Conservation (phyloP, 2,329 filamentous ascomycete genomes). For the Botrytis elliptica region DNA sequence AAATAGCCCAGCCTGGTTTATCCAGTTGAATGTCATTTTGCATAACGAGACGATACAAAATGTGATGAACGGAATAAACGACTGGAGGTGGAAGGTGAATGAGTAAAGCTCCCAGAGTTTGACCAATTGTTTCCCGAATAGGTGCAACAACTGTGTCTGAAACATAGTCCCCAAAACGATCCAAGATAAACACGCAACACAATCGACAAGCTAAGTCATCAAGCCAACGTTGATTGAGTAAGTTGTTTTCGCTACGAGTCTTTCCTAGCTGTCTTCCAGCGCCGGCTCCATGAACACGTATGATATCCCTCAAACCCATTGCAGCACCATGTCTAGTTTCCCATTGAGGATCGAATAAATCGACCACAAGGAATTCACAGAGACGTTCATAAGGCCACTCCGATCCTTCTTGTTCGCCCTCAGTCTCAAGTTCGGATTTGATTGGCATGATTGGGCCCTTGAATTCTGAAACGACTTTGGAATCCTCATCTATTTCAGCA, state of each 20-base stretch:
- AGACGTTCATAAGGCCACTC: slow-evolving; percentile 95
- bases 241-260: slow-evolving; percentile 70
- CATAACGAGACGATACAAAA: slow-evolving; percentile 88
- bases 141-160: slow-evolving; percentile 96
- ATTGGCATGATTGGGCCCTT: slow-evolving; percentile 80
- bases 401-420: slow-evolving; percentile 71
- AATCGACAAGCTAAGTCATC: slow-evolving; percentile 94
- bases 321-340: slow-evolving; percentile 94
- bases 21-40: slow-evolving; percentile 76
- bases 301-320: slow-evolving; percentile 88
- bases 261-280: slow-evolving; percentile 77
- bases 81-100: slow-evolving; percentile 77
- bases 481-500: slow-evolving; percentile 78
- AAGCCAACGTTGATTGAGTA: slow-evolving; percentile 79
- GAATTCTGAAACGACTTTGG: slow-evolving; percentile 92
- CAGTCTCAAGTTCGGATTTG: slow-evolving; percentile 80
- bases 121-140: slow-evolving; percentile 91
- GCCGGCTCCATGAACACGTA: slow-evolving; percentile 86
- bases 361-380: slow-evolving; percentile 89
- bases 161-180: slow-evolving; percentile 96
- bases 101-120: slow-evolving; percentile 85
- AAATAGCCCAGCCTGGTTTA: slow-evolving; percentile 84
- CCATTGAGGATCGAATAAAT: slow-evolving; percentile 92
- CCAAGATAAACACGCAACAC: slow-evolving; percentile 94
- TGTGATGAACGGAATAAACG: slow-evolving; percentile 79